phyloP scores from a whole-genome alignment of 306 rosid genomes.

The Parietaria judaica region DNA sequence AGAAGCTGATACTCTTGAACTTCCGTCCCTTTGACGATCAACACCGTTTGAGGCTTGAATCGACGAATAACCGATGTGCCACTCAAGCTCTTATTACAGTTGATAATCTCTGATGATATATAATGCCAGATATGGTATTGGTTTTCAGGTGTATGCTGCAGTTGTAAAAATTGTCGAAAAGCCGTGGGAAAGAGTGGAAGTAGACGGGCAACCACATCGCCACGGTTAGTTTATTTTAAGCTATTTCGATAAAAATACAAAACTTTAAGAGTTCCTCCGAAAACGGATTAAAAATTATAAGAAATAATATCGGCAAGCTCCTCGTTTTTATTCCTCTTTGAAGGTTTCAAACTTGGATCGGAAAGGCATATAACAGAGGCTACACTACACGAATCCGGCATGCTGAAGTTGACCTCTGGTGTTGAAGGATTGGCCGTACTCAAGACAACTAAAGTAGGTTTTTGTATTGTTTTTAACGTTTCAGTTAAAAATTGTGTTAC shows the following conservation, averaged over 20 bases:
- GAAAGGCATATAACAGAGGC: slow-evolving; percentile 81
- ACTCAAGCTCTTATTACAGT: background rate
- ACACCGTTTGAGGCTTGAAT: no score
- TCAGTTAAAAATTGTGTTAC: background rate
- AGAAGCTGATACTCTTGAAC: no score
- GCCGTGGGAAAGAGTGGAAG: slow-evolving; percentile 80
- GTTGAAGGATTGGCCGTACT: slow-evolving; percentile 67
- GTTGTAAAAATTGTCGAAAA: slow-evolving; percentile 74
- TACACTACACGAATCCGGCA: slow-evolving; percentile 54
- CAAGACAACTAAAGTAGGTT: slow-evolving; percentile 75
- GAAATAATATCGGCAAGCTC: no score
- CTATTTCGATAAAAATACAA: background rate
- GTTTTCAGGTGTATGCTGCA: slow-evolving; percentile 64
- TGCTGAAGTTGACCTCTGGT: slow-evolving; percentile 68
- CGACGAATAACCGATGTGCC: no score
- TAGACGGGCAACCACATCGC: slow-evolving; percentile 68
- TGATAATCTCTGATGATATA: slow-evolving; percentile 5
- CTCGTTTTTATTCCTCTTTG: background rate
- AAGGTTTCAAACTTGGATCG: slow-evolving; percentile 94
- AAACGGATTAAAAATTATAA: no score
- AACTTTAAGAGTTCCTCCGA: no score
- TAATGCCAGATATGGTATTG: slow-evolving; percentile 4
- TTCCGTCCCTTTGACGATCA: no score
- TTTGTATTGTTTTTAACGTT: background rate
- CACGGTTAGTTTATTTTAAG: slow-evolving; percentile 60